A percentile compares a stretch with the other conserved stretches of the same genome.
phyloP scores from a whole-genome alignment of 257 asterid species.

The Penstemon barbatus region DNA sequence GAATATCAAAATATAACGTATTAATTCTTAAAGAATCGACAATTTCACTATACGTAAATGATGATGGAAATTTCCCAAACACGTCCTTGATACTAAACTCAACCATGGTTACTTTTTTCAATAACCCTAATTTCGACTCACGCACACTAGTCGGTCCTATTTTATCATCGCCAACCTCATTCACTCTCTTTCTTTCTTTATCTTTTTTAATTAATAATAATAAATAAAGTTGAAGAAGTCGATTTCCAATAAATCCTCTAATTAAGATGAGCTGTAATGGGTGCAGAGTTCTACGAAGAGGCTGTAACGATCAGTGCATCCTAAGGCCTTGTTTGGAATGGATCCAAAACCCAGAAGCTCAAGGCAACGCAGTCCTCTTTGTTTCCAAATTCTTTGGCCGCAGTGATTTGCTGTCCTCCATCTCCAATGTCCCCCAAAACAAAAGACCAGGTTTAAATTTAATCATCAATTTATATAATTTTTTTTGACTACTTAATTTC shows the following conservation, averaged over 20 bases:
- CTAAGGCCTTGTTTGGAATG: conserved; percentile 80
- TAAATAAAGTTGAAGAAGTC: too few relatives aligned
- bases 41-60: neutral
- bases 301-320: conserved; percentile 72
- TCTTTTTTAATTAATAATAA: too few relatives aligned
- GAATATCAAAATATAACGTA: neutral
- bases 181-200: neutral
- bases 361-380: conserved; percentile 81
- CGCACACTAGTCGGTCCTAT: conserved; percentile 26
- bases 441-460: conserved; percentile 52
- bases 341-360: conserved; percentile 66
- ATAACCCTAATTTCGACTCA: conserved; percentile 21
- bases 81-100: conserved; percentile 30
- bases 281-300: conserved; percentile 74
- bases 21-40: neutral
- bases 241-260: too few relatives aligned
- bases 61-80: conserved; percentile 25
- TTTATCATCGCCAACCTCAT: conserved; percentile 27
- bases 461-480: neutral
- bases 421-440: conserved; percentile 62
- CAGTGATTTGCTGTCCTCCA: conserved; percentile 71
- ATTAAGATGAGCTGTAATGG: conserved; percentile 88
- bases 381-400: conserved; percentile 96
- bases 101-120: conserved; percentile 41
- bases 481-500: neutral